Evolutionary conservation across 352 stramenopile genomes (phyloP), one percentile per base, ranked within the genome.

Genomic region (Globisporangium spinosum): DNA sequence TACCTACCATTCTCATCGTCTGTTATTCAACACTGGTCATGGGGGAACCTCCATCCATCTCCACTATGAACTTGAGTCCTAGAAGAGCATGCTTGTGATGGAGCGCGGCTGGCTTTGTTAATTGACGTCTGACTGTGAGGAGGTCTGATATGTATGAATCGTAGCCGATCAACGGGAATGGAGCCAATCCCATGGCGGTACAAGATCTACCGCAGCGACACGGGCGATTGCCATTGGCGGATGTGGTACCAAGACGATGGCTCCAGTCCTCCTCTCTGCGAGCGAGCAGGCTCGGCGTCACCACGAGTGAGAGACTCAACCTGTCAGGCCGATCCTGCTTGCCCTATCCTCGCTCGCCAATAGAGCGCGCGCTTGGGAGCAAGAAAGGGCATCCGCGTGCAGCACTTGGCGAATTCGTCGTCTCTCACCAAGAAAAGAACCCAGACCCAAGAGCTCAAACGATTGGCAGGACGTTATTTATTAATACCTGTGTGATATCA

Each of bases 201-300:
- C 17, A 17, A 58, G 10, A n/a, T n/a, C 22, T 58, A 9, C 17
- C 23, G 23, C 23, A 34, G 23, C 53, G 25, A 35, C 25, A 38
- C 32, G 25, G 25, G 53, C 53, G 17, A 25, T 12, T 23, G 23
- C 15, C 23, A 58, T 58, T 58, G 53, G 53, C 25, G 25, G 53
- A 38, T 58, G 53, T 6, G 53, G 53, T 58, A 27, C 53, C 53
- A 23, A 51, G 43, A 22, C 9, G 43, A 35, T 38, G 53, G 53
- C 53, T 58, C 43, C 43, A 51, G 43, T 51, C 43, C 13, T 29
- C 53, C 53, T 58, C 53, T 58, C 53, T 38, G 15, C 25, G 53
- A 12, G 5, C 12, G 53, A 17, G 53, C 22, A n/a, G 6, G 7
- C 13, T 38, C 25, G 53, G 53, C 25, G 53, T 58, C 53, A 58